Evolutionary conservation across 1,139 yeast species (phyloP), one percentile per base, ranked within the genome.

Genomic region (Petasospora rhodanensis): DNA sequence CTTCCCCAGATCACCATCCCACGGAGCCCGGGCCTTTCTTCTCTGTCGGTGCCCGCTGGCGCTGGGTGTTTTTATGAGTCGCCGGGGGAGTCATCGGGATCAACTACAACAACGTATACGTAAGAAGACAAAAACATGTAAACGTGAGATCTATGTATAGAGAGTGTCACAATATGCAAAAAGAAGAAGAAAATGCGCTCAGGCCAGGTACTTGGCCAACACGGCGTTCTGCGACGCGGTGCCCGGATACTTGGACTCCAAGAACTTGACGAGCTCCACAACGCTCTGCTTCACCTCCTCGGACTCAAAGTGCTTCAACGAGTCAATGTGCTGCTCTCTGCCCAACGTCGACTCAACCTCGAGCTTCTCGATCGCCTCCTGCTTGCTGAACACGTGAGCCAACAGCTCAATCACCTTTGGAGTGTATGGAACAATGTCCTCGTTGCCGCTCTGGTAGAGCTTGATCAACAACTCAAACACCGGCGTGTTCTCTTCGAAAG

Each of bases 401-500:
- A 87, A 79, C 28, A 84, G 65, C 35, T 73, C 79, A 33, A 84
- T 73, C 34, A 87, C 65, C 52, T 72, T 69, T 46, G 77, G 79
- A 30, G 89, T 77, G 49, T 74, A 73, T 25, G 61, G 59, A 29
- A 73, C 59, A 31, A 86, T 75, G 29, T 71, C 58, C 30, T 70
- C 68, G 55, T 80, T 73, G 48, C 77, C 73, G 38, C 69, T 59
- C 56, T 76, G 80, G 67, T 81, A 84, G 47, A 89, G 70, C 51
- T 74, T 73, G 54, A 82, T 65, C 43, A 91, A 72, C 49, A 89
- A 69, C 54, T 81, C 79, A 61, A 87, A 84, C 45, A 91, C 80
- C 40, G 98, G 96, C 22, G 79, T 76, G 62, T 91, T 87, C 62
- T 91, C 99, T 64, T 89, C 97, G 48, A 73, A 81, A 8, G 91